Base-by-base conservation (phyloP, 306 rosid genomes). In the Medicago ruthenica region DNA sequence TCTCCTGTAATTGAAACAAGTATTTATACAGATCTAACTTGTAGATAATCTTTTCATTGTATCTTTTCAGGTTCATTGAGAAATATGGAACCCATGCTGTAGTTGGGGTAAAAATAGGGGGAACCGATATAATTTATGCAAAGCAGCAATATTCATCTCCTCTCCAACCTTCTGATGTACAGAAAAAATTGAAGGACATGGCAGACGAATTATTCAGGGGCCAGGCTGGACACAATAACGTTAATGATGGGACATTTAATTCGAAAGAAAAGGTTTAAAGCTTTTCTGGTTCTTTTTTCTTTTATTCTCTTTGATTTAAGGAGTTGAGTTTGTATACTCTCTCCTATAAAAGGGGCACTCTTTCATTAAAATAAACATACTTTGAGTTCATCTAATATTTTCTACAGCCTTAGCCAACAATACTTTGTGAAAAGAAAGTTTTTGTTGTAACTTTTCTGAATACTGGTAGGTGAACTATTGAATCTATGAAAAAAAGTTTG, bases 41-140 rank as follows among this genome's bases (percentile, higher is more conserved):
- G 51, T 31, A 50, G 24, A 5, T 66, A 17, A 63, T 58, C 10
- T 15, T 74, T 75, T 64, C 47, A 59, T 71, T 66, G 34, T 41
- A 22, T 74, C 42, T 63, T 83, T 75, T 68, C 82, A 92, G 96
- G 87, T 92, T 92, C 76, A 83, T 92, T 61, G 83, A 86, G 45
- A 88, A 83, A 80, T 90, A 86, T 44, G 97, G 97, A 60, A 92
- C 97, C 27, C 97, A 92, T 82, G 88, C 87, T 27, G 62, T 88
- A 55, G 93, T 92, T 57, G 96, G 93, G 73, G 76, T 90, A 67
- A 90, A 87, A 76, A 80, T 88, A 79, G 93, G 96, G 36, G 96
- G 96, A 77, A 92, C 89, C 37, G 96, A 92, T 83, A 83, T 87
- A 15, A 82, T 90, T 34, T 88, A 84, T 71, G 89, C 85, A 61